Conservation (phyloP, 176 grass and related monocot genomes). For the Eleusine indica region DNA sequence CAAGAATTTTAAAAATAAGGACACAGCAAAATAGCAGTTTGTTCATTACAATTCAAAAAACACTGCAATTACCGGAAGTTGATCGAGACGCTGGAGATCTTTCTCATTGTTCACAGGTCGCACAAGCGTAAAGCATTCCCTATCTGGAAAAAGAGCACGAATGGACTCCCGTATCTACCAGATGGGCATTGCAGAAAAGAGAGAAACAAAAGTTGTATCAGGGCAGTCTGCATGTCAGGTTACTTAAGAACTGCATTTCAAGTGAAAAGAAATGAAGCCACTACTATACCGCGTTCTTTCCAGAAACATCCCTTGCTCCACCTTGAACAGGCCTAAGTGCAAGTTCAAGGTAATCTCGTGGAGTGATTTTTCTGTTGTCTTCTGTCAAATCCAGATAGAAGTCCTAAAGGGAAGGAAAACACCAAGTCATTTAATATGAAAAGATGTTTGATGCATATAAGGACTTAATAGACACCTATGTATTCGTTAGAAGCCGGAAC, state of each 20-base stretch:
- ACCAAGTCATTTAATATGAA: neutral
- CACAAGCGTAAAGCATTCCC: conserved; percentile 92
- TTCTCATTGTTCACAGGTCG: conserved; percentile 92
- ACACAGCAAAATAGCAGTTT: neutral
- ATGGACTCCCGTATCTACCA: conserved; percentile 92
- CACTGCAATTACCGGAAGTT: conserved; percentile 75
- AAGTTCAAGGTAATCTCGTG: conserved; percentile 89
- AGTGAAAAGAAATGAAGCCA: neutral
- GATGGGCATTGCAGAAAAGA: conserved; percentile 32
- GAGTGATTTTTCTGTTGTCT: conserved; percentile 94
- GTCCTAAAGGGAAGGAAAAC: conserved; percentile 59
- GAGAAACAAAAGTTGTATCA: conserved; percentile 8
- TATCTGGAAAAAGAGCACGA: conserved; percentile 91
- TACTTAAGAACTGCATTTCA: conserved; percentile 18
- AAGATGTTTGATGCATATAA: conserved; percentile 8
- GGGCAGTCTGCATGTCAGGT: conserved; percentile 1
- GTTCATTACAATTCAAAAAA: conserved; percentile 9
- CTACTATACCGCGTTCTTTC: conserved; percentile 71
- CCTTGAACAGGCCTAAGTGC: conserved; percentile 84
- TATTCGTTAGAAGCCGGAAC: conserved; percentile 1
- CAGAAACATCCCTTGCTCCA: conserved; percentile 69
- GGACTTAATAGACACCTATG: neutral
- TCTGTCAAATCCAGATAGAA: conserved; percentile 95
- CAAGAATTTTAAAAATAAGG: neutral
- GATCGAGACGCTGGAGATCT: conserved; percentile 89